Base-by-base conservation (phyloP, 345 rosid genomes). In the Eucalyptus virginea region DNA sequence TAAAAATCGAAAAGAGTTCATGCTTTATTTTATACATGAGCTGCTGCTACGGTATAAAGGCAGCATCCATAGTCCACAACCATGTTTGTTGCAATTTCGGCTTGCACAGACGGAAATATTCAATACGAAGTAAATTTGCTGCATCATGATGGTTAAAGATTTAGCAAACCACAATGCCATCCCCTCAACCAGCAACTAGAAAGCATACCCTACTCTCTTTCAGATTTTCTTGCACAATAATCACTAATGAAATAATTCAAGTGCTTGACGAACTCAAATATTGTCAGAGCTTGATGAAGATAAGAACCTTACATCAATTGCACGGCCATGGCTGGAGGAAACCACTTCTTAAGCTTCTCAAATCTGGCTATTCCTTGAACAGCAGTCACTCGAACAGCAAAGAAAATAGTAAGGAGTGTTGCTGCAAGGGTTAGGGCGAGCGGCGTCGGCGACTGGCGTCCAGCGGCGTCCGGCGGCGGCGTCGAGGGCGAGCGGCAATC, bases 291-390 rank as follows among this genome's bases (percentile, higher is more conserved):
- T 80, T 17, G 45, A 23, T 10, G 60, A 45, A 40, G 80, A 48
- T 45, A 52, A 62, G 40, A 60, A 28, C 69, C 94, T 93, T 93
- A 95, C 98, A 98, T 96, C 89, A 97, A 95, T 91, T 96, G 92
- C 86, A 96, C 87, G 30, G 95, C 97, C 94, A 92, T 94, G 92
- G 95, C 96, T 34, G 98, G 98, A 88, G 98, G 98, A 90, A 98
- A 96, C 98, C 98, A 94, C 91, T 94, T 94, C 93, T 93, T 95
- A 37, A 94, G 93, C 90, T 96, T 98, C 93, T 98, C 99, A 88
- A 92, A 94, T 88, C 93, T 95, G 86, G 97, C 99, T 32, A 98
- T 96, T 91, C 99, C 99, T 91, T 97, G 99, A 90, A 98, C 99
- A 87, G 98, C 97, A 81, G 99, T 94, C 86, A 96, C 98, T 13